Conservation (phyloP, 176 grass and related monocot species). For the Secale cereale region DNA sequence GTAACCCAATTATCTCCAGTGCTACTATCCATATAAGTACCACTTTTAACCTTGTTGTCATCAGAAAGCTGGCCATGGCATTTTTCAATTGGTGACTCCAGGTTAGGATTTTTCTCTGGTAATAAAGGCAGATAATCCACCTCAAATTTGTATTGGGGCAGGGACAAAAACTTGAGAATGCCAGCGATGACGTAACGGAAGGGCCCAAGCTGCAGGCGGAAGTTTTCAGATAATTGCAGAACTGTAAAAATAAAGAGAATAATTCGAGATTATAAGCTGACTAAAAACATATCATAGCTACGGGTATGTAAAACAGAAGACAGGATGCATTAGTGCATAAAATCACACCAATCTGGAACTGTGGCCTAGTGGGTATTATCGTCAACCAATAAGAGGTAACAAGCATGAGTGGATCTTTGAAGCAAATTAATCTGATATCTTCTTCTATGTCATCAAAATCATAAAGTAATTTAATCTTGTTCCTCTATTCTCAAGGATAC, state of each 20-base stretch:
- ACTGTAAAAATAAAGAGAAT: slow-evolving; percentile 36
- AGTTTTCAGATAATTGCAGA: slow-evolving; percentile 82
- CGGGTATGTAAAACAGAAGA: not conserved
- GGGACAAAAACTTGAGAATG: slow-evolving; percentile 78
- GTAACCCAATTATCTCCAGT: slow-evolving; percentile 48
- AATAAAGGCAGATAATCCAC: slow-evolving; percentile 73
- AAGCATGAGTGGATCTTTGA: not conserved
- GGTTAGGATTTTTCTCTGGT: slow-evolving; percentile 31
- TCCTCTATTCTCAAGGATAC: slow-evolving; percentile 15
- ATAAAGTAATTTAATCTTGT: not conserved
- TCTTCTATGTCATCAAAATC: not conserved
- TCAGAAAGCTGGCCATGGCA: slow-evolving; percentile 25
- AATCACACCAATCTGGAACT: not conserved
- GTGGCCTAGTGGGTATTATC: not conserved
- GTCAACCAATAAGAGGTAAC: slow-evolving; percentile 6
- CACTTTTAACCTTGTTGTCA: slow-evolving; percentile 12
- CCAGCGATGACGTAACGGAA: slow-evolving; percentile 77
- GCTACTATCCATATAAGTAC: slow-evolving; percentile 12
- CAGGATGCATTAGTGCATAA: not conserved
- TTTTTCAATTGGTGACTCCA: slow-evolving; percentile 24
- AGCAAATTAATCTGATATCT: not conserved
- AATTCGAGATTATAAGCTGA: slow-evolving; percentile 18
- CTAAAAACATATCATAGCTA: not conserved
- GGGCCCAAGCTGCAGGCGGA: slow-evolving; percentile 65
- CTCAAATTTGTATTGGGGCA: slow-evolving; percentile 87